Percentiles rank a stretch among this genome's conserved stretches.
Evolutionary conservation across 176 grass and related monocot genomes (phyloP).

Genomic region (Oryza coarctata): DNA sequence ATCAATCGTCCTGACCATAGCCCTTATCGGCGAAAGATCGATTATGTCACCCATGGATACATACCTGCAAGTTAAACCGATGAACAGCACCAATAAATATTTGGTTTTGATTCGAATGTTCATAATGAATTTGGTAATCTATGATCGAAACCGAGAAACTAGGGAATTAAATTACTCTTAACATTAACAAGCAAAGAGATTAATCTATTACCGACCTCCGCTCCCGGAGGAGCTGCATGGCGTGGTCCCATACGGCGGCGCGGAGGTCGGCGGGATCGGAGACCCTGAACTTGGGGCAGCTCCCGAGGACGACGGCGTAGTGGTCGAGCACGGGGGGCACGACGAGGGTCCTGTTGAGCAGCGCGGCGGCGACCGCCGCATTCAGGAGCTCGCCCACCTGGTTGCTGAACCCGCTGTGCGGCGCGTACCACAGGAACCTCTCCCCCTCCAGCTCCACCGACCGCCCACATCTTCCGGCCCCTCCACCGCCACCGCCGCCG

Average conservation of each 20-base stretch:
- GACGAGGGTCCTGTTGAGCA: constrained; percentile 88
- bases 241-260: constrained; percentile 71
- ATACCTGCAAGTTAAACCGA: constrained; percentile 61
- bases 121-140: neutral
- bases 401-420: constrained; percentile 95
- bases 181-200: neutral
- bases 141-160: neutral
- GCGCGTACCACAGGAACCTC: constrained; percentile 92
- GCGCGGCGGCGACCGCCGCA: constrained; percentile 63
- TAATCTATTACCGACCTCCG: constrained; percentile 37
- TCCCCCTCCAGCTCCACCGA: constrained; percentile 40
- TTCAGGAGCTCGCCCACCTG: constrained; percentile 87
- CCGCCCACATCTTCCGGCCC: constrained; percentile 17
- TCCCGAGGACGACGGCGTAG: constrained; percentile 88
- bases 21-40: constrained; percentile 62
- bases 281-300: constrained; percentile 94
- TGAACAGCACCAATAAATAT: neutral
- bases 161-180: neutral
- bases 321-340: constrained; percentile 89
- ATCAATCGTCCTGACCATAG: constrained; percentile 70
- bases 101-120: neutral
- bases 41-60: constrained; percentile 80
- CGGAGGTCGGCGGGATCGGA: constrained; percentile 59
- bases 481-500: neutral
- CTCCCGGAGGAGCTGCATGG: constrained; percentile 68